phyloP scores from a whole-genome alignment of 2,329 filamentous ascomycete species.

The Pseudogymnoascus sp. region DNA sequence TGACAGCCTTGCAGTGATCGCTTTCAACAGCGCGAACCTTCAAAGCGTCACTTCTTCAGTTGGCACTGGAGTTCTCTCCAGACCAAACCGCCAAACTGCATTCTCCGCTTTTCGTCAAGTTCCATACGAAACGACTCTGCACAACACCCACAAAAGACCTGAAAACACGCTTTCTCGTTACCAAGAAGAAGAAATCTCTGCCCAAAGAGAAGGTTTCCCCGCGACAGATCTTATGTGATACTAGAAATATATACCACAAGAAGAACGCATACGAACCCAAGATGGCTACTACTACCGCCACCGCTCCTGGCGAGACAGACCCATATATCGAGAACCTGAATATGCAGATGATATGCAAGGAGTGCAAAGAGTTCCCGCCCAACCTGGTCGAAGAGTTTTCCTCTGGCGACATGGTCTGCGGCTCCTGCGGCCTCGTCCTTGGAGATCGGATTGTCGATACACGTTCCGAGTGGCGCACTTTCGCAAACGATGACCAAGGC shows the following conservation, averaged over 20 bases:
- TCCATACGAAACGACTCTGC: conserved; percentile 37
- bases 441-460: conserved; percentile 89
- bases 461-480: conserved; percentile 96
- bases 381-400: conserved; percentile 90
- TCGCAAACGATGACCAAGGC: conserved; percentile 94
- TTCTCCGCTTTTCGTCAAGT: conserved; percentile 60
- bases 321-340: conserved; percentile 63
- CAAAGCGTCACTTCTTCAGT: conserved; percentile 11
- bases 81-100: conserved; percentile 54
- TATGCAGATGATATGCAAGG: conserved; percentile 74
- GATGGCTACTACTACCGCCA: conserved; percentile 32
- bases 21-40: conserved; percentile 4
- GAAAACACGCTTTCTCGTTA: conserved; percentile 23
- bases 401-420: conserved; percentile 86
- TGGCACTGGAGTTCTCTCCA: conserved; percentile 5
- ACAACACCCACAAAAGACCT: conserved; percentile 26
- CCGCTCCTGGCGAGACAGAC: conserved; percentile 18
- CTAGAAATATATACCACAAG: conserved; percentile 35
- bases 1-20: conserved; percentile 11
- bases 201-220: conserved; percentile 7
- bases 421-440: conserved; percentile 82
- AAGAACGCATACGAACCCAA: conserved; percentile 34
- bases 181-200: conserved; percentile 23
- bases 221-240: conserved; percentile 29
- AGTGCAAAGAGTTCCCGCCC: conserved; percentile 87